phyloP scores from a whole-genome alignment of 352 stramenopile genomes.

The Phytophthora brassicae region DNA sequence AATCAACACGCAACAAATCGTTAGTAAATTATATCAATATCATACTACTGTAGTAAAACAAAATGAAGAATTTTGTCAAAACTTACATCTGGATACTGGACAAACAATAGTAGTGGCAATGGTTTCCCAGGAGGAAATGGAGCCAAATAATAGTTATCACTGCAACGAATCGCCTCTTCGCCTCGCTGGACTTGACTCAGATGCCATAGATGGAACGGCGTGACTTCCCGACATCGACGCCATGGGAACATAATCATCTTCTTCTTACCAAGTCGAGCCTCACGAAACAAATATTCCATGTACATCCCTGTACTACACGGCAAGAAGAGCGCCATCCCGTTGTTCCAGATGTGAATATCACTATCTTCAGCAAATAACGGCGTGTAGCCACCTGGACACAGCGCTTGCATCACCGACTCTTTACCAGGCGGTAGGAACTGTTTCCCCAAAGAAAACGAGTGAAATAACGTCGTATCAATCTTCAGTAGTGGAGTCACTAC shows the following conservation, averaged over 20 bases:
- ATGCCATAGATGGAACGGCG: slow-evolving; percentile 17
- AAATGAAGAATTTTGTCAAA: neutral
- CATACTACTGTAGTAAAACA: too few species aligned
- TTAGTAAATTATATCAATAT: neutral
- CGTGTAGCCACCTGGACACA: slow-evolving; percentile 40
- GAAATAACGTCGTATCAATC: slow-evolving; percentile 46
- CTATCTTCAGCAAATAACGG: slow-evolving; percentile 33
- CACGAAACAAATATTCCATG: slow-evolving; percentile 21
- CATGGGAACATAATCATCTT: slow-evolving; percentile 29
- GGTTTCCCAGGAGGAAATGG: slow-evolving; percentile 5
- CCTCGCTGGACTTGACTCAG: slow-evolving; percentile 22
- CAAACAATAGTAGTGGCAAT: slow-evolving; percentile 23
- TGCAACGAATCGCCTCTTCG: slow-evolving; percentile 17
- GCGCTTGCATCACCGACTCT: slow-evolving; percentile 44
- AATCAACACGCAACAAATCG: neutral
- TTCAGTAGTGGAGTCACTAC: slow-evolving; percentile 26
- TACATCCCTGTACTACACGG: slow-evolving; percentile 10
- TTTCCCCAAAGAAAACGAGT: slow-evolving; percentile 51
- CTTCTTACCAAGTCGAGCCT: neutral
- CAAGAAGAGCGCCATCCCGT: slow-evolving; percentile 41
- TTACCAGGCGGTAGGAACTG: slow-evolving; percentile 62
- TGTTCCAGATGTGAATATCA: slow-evolving; percentile 52
- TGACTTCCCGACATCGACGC: slow-evolving; percentile 16
- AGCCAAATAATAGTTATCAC: slow-evolving; percentile 14
- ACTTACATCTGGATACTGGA: slow-evolving; percentile 32